phyloP scores from a whole-genome alignment of 2,329 filamentous ascomycete species.

The Neurospora sp. region DNA sequence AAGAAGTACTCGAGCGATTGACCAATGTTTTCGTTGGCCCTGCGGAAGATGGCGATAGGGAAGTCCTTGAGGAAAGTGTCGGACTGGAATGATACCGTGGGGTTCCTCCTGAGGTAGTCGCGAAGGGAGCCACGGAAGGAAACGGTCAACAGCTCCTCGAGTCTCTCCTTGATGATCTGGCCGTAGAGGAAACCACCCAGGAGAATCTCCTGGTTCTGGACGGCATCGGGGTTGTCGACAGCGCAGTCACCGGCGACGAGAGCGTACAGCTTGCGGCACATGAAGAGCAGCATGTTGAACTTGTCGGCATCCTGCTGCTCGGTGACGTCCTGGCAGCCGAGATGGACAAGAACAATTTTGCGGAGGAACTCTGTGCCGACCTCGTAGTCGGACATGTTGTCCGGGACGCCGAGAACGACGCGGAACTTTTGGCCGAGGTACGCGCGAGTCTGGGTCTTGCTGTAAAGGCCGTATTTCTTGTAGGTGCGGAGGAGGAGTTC shows the following conservation, averaged over 20 bases:
- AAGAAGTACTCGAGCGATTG: conserved; percentile 88
- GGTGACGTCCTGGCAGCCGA: conserved; percentile 77
- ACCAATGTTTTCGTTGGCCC: conserved; percentile 81
- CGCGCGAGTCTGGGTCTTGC: conserved; percentile 67
- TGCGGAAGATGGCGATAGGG: conserved; percentile 63
- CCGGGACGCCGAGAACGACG: conserved; percentile 72
- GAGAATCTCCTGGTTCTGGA: conserved; percentile 91
- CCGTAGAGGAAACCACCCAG: conserved; percentile 89
- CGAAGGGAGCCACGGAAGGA: conserved; percentile 41
- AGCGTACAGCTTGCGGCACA: conserved; percentile 91
- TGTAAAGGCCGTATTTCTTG: conserved; percentile 81
- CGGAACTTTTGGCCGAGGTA: conserved; percentile 89
- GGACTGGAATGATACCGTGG: conserved; percentile 64
- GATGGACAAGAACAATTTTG: conserved; percentile 81
- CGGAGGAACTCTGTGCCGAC: conserved; percentile 85
- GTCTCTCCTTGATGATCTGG: conserved; percentile 87
- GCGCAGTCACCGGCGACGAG: conserved; percentile 87
- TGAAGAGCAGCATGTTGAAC: conserved; percentile 87
- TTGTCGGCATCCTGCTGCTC: conserved; percentile 82
- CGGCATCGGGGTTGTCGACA: conserved; percentile 90
- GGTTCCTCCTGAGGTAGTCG: conserved; percentile 45
- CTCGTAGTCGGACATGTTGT: conserved; percentile 78
- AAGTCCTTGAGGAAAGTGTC: conserved; percentile 74
- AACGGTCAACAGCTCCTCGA: conserved; percentile 73
- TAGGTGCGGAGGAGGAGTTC: conserved; percentile 88